phyloP scores from a whole-genome alignment of 2,329 filamentous ascomycete genomes.

The Pseudogymnoascus sp. region DNA sequence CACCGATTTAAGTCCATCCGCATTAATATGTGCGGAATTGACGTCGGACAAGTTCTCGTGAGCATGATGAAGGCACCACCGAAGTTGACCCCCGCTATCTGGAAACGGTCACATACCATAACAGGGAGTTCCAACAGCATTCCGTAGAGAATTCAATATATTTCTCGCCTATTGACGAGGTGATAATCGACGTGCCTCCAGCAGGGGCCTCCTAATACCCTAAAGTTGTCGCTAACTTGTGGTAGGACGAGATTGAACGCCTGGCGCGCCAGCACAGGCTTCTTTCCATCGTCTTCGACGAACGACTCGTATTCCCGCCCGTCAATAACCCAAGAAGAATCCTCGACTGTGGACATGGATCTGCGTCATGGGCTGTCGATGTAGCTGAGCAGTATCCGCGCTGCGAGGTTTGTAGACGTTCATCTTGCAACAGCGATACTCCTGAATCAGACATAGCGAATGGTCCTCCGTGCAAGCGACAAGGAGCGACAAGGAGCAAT shows the following conservation, averaged over 20 bases:
- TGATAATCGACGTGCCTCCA: constrained; percentile 29
- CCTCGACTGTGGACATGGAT: constrained; percentile 65
- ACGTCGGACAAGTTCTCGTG: constrained; percentile 25
- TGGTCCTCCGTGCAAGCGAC: background rate
- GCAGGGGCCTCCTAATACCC: background rate
- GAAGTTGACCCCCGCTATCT: constrained; percentile 49
- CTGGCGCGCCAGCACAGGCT: constrained; percentile 55
- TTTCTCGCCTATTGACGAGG: constrained; percentile 64
- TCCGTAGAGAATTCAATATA: constrained; percentile 56
- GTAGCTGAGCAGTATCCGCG: constrained; percentile 55
- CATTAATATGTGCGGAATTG: constrained; percentile 11
- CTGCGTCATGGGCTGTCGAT: constrained; percentile 61
- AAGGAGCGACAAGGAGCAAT: background rate
- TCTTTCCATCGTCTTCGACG: constrained; percentile 55
- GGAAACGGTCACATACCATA: constrained; percentile 51
- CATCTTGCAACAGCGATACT: background rate
- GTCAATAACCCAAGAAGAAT: constrained; percentile 48
- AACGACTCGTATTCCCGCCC: constrained; percentile 61
- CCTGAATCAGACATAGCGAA: background rate
- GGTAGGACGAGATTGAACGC: constrained; percentile 58
- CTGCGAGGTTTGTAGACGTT: constrained; percentile 46
- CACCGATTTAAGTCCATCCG: background rate
- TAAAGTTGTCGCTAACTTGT: constrained; percentile 9
- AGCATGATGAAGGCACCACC: constrained; percentile 36
- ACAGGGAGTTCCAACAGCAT: constrained; percentile 59